These are phyloP conservation scores for Zarea fungicola DNA, from an alignment of 2,329 filamentous ascomycete genomes.

Conservation along the genomic window DNA sequence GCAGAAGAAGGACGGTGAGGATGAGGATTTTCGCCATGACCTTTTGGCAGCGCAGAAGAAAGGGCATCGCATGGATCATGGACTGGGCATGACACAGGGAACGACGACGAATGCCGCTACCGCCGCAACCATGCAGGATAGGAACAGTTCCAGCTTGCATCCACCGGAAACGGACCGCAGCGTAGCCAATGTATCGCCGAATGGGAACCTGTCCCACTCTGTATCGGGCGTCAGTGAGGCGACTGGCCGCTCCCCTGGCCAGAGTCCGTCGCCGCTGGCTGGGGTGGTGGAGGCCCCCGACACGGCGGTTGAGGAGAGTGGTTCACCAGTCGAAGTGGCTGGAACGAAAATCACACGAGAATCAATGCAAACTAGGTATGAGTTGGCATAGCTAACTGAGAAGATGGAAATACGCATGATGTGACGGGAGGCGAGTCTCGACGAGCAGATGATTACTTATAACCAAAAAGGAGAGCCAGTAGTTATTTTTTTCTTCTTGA, in stretches of 20 bases:
- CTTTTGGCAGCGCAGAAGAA: no score
- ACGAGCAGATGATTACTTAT: no score
- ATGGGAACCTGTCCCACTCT: slow-evolving; percentile 1
- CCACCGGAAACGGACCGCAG: not conserved
- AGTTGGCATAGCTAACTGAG: not conserved
- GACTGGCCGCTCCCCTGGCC: not conserved
- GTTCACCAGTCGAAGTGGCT: slow-evolving; percentile 6
- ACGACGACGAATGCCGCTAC: no score
- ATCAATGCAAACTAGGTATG: slow-evolving; percentile 4
- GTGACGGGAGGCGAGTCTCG: no score
- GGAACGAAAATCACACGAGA: slow-evolving; percentile 5
- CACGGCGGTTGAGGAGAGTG: not conserved
- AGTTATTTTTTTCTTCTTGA: no score
- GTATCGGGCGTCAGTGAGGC: slow-evolving; percentile 2
- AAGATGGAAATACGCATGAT: not conserved
- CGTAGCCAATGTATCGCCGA: not conserved
- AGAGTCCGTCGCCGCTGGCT: not conserved
- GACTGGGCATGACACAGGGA: no score
- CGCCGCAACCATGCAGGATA: no score
- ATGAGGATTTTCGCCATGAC: no score
- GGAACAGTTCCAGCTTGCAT: no score
- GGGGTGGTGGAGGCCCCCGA: slow-evolving; percentile 7
- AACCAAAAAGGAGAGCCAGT: no score
- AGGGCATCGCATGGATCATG: no score
- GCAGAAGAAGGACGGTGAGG: no score